phyloP scores from a whole-genome alignment of 2,329 filamentous ascomycete genomes.

The Colletotrichum sp. region DNA sequence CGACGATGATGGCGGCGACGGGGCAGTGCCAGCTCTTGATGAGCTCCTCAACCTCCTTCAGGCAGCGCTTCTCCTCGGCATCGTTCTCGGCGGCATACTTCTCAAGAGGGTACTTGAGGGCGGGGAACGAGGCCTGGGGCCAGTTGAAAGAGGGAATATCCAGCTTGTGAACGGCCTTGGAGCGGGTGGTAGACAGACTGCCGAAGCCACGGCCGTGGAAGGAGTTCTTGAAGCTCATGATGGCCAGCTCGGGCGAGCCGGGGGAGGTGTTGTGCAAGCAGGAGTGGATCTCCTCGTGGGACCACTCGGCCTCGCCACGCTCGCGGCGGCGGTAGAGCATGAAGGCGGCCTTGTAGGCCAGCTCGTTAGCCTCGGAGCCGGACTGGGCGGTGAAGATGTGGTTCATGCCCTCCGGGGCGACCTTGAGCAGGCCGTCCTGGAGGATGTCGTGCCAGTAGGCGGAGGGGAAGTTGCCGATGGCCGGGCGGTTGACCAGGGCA shows the following conservation, averaged over 20 bases:
- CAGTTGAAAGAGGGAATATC: constrained; percentile 90
- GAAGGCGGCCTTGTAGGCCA: constrained; percentile 85
- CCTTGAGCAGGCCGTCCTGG: constrained; percentile 72
- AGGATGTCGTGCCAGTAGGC: constrained; percentile 77
- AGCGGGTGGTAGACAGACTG: constrained; percentile 78
- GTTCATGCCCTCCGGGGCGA: constrained; percentile 75
- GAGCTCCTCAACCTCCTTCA: constrained; percentile 74
- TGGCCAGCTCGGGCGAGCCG: constrained; percentile 76
- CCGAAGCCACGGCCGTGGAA: constrained; percentile 87
- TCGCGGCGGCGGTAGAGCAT: constrained; percentile 79
- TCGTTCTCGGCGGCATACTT: constrained; percentile 73
- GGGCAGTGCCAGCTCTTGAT: constrained; percentile 72
- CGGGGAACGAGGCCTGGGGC: constrained; percentile 84
- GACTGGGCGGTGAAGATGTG: constrained; percentile 83
- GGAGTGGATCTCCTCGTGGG: constrained; percentile 68
- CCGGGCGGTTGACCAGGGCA: constrained; percentile 79
- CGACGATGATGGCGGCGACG: constrained; percentile 75
- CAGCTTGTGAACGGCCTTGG: constrained; percentile 84
- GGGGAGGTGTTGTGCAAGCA: constrained; percentile 76
- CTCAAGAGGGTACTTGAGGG: constrained; percentile 77
- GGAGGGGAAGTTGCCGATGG: constrained; percentile 81
- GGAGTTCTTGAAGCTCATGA: constrained; percentile 77
- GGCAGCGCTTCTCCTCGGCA: constrained; percentile 73
- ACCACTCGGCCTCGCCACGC: constrained; percentile 76
- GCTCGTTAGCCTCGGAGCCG: constrained; percentile 84